Base-by-base conservation (phyloP, 1,284 basidiomycete genomes). In the Albatrellus sp. region DNA sequence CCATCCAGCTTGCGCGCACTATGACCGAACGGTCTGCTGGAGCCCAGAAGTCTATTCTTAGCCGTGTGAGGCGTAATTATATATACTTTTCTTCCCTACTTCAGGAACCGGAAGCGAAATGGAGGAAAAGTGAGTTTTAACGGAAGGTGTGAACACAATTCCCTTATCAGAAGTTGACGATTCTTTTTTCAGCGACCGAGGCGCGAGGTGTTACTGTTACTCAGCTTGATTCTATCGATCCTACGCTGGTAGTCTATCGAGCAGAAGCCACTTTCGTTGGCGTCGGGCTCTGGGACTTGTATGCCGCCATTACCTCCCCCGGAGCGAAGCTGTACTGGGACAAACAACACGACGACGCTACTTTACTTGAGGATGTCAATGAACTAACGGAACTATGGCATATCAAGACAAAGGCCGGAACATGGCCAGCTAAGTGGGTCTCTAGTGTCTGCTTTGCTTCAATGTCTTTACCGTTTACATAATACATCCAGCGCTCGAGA, bases 251-350 rank as follows among this genome's bases (percentile, higher is more conserved):
- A 3, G 93, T 99, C 2, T 98, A 92, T 61, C 80, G 91, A 12
- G 94, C 94, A 0, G 93, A 98, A 61, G 93, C 94, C 1, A 94
- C 93, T 0, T 98, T 98, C 61, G 93, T 98, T 30, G 96, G 94
- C 16, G 81, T 98, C 1, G 81, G 89, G 12, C 70, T 98, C 1
- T 98, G 94, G 93, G 96, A 98, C 60, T 67, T 98, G n/a, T 96
- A 88, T 55, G 80, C 84, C 17, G 81, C 88, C 1, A 81, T 98
- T 40, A 77, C 80, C 24, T 88, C 84, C 13, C 87, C 89, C 1
- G 90, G 91, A 0, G 82, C 87, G 2, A 73, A 82, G 44, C 64
- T 75, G 6, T 79, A 80, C 46, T 98, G 93, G 94, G 93, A 98
- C 60, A 92, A 86, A 60, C 76, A 80, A 44, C 78, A 90, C 49